Conservation (phyloP, 768 basidiomycete genomes). For the Xerocomellus intermedius region DNA sequence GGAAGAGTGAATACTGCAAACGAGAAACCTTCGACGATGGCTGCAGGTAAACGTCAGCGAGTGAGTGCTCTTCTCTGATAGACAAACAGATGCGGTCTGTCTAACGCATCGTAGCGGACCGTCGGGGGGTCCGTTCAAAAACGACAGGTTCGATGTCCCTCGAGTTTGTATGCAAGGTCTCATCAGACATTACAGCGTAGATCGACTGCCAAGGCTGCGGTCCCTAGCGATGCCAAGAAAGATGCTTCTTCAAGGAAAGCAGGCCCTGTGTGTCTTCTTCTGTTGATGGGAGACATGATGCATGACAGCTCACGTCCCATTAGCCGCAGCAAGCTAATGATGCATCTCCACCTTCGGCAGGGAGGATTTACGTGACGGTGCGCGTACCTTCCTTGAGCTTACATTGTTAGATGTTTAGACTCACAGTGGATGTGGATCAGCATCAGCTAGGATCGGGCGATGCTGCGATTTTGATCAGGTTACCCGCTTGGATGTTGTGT, state of each 20-base stretch:
- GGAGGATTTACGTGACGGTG: background rate
- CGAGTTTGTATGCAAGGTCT: background rate
- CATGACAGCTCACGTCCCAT: background rate
- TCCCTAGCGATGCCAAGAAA: background rate
- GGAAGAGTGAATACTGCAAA: background rate
- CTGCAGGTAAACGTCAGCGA: background rate
- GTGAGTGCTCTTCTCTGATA: background rate
- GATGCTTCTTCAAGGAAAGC: background rate
- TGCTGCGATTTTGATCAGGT: background rate
- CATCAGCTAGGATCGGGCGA: background rate
- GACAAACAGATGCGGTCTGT: background rate
- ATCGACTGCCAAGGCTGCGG: background rate
- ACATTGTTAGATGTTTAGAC: background rate
- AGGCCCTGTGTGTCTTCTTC: background rate
- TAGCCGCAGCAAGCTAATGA: background rate
- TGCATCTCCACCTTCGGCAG: background rate
- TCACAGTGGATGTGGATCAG: background rate
- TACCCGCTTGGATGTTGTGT: background rate
- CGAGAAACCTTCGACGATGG: background rate
- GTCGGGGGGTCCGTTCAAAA: background rate
- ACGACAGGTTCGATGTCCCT: background rate
- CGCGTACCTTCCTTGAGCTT: too few relatives aligned
- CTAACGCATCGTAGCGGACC: background rate
- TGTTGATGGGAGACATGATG: background rate
- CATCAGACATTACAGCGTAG: background rate